Percentiles rank a stretch among this genome's conserved stretches.
Conservation (phyloP, 2,329 filamentous ascomycete genomes). For the Arthrobotrys entomopaga region DNA sequence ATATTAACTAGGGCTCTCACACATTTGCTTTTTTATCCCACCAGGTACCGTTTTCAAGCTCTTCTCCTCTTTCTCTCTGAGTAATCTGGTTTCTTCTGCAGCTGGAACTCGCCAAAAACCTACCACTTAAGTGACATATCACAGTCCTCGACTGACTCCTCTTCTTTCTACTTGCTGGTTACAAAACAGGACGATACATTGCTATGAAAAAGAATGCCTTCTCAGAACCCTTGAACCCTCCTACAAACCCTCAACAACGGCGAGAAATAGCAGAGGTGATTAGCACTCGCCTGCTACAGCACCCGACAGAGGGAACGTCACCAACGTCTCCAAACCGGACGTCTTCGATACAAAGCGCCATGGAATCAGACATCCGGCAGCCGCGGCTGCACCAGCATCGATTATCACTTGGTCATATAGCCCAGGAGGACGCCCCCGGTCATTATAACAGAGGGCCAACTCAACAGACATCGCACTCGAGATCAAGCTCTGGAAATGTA, state of each 20-base stretch:
- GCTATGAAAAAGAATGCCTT: slow-evolving; percentile 54
- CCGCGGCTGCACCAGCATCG: slow-evolving; percentile 53
- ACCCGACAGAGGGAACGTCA: slow-evolving; percentile 10
- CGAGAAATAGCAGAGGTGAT: slow-evolving; percentile 32
- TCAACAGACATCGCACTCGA: slow-evolving; percentile 51
- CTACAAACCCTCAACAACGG: slow-evolving; percentile 45
- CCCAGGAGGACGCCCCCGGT: slow-evolving; percentile 49
- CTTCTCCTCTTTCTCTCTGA: slow-evolving; percentile 1
- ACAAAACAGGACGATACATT: slow-evolving; percentile 7
- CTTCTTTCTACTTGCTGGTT: background rate
- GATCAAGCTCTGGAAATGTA: slow-evolving; percentile 51
- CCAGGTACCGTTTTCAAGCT: slow-evolving; percentile 21
- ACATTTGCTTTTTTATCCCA: slow-evolving; percentile 22
- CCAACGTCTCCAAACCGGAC: slow-evolving; percentile 11
- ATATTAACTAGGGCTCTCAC: background rate
- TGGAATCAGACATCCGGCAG: slow-evolving; percentile 54
- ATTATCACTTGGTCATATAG: slow-evolving; percentile 45
- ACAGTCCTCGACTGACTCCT: slow-evolving; percentile 1
- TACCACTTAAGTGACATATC: background rate
- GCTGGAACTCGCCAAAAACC: background rate
- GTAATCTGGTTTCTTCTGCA: background rate
- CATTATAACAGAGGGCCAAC: slow-evolving; percentile 45
- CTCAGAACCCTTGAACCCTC: slow-evolving; percentile 37
- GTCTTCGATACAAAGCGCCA: slow-evolving; percentile 54
- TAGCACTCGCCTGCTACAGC: slow-evolving; percentile 26